These are phyloP conservation scores for Cystobasidium slooffiae DNA, from an alignment of 1,284 basidiomycete genomes.

Conservation along the genomic window DNA sequence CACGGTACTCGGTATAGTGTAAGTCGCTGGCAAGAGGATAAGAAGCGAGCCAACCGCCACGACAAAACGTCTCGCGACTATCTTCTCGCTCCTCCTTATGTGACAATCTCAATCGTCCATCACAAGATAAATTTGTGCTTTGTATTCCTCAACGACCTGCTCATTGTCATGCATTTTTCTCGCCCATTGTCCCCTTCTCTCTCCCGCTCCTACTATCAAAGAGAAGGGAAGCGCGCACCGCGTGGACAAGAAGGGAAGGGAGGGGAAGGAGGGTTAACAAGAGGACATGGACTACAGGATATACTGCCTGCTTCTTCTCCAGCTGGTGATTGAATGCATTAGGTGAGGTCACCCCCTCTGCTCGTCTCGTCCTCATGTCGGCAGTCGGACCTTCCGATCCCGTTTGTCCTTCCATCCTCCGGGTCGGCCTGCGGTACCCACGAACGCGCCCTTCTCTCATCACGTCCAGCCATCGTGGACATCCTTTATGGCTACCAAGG, in stretches of 20 bases:
- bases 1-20: slow-evolving; percentile 1
- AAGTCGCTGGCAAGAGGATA: background rate
- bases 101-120: slow-evolving; percentile 1
- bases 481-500: background rate
- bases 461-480: background rate
- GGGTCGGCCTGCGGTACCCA: background rate
- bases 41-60: background rate
- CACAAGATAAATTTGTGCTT: background rate
- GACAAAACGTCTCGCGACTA: slow-evolving; percentile 1
- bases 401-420: slow-evolving; percentile 1
- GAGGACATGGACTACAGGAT: slow-evolving; percentile 1
- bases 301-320: slow-evolving; percentile 1
- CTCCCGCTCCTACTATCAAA: slow-evolving; percentile 1
- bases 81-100: background rate
- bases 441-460: slow-evolving; percentile 1
- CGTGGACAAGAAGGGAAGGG: background rate
- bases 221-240: slow-evolving; percentile 1
- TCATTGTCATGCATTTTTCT: slow-evolving; percentile 2
- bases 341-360: slow-evolving; percentile 1
- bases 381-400: slow-evolving; percentile 1
- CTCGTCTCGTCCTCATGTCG: background rate
- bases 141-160: slow-evolving; percentile 1
- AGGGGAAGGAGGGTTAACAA: background rate
- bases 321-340: slow-evolving; percentile 2
- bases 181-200: slow-evolving; percentile 1